Base-by-base conservation (phyloP, 371 early-diverging fungal species). In the Mortierella sp. region DNA sequence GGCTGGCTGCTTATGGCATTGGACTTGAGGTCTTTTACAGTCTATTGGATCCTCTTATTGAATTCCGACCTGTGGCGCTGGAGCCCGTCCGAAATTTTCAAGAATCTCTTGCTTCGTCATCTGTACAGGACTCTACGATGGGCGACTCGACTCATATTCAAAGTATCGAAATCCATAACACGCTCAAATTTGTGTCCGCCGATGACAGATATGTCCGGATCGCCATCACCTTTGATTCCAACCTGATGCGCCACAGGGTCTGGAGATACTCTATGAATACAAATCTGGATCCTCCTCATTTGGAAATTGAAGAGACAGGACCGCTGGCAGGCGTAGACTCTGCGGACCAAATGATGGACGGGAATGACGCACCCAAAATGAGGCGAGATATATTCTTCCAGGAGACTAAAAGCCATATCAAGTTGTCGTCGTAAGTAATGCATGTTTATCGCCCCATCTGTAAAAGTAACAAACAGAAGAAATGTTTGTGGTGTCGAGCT, bases 381-480 rank as follows among this genome's bases (percentile, higher is more conserved):
- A 74, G 29, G 50, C 66, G 70, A 7, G 81, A 82, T 60, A 70
- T 79, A 1, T 73, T 79, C 19, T 60, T 86, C 9, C 56, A 70
- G n/a, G 70, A 82, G 30, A 57, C 84, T 37, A 80, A 80, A 68
- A 75, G 70, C 47, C 77, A 84, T 15, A 62, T 74, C 26, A 66
- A 59, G 21, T 50, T 55, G 16, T 57, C 74, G 44, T 71, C 70
- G 82, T 80, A 76, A 61, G 67, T 66, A 68, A 53, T 19, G 25
- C 45, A 11, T 48, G 52, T 25, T 21, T 26, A 46, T 30, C 50
- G 47, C 19, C 43, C 28, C 16, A 37, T 37, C 9, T 37, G 37
- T 9, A 37, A 37, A 37, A 37, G 3, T 37, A 37, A n/a, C n/a
- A n/a, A n/a, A n/a, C n/a, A n/a, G n/a, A n/a, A n/a, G n/a, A n/a